Conservation (phyloP, 768 basidiomycete species). For the Boletus patriciae region DNA sequence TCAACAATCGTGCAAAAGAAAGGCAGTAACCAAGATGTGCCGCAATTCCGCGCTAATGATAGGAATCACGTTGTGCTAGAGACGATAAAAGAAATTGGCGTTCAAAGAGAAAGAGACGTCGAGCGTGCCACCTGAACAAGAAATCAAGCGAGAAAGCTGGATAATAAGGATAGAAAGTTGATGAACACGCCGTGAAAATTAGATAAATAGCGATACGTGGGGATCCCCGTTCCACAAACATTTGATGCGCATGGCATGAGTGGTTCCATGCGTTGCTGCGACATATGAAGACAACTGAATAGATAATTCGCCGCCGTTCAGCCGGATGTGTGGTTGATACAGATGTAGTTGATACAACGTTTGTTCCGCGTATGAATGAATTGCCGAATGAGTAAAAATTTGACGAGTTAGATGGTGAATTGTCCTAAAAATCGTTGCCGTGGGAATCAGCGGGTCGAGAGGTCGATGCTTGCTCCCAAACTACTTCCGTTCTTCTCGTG, state of each 20-base stretch:
- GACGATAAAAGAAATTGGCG: background rate
- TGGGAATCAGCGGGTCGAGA: constrained; percentile 26
- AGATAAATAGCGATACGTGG: constrained; percentile 20
- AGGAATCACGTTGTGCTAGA: constrained; percentile 5
- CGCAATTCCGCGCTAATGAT: constrained; percentile 4
- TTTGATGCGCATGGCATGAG: constrained; percentile 22
- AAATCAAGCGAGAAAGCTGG: constrained; percentile 21
- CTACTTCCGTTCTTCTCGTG: constrained; percentile 28
- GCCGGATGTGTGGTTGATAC: constrained; percentile 34
- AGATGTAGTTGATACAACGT: constrained; percentile 37
- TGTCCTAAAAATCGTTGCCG: constrained; percentile 1
- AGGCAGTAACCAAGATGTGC: constrained; percentile 8
- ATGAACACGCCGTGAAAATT: constrained; percentile 14
- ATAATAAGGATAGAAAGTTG: constrained; percentile 32
- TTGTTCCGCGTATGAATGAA: constrained; percentile 28
- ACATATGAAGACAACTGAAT: constrained; percentile 33
- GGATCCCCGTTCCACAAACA: constrained; percentile 22
- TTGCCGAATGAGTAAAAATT: constrained; percentile 19
- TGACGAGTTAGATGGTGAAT: constrained; percentile 16
- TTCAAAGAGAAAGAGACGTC: constrained; percentile 7
- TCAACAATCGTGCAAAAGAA: background rate
- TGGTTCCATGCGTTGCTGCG: constrained; percentile 24
- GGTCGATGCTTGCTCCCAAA: constrained; percentile 34
- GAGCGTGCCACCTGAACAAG: constrained; percentile 14
- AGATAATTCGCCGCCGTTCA: constrained; percentile 29